Evolutionary conservation across 2,329 filamentous ascomycete genomes (phyloP).

Genomic region (Macrophomina phaseolina): DNA sequence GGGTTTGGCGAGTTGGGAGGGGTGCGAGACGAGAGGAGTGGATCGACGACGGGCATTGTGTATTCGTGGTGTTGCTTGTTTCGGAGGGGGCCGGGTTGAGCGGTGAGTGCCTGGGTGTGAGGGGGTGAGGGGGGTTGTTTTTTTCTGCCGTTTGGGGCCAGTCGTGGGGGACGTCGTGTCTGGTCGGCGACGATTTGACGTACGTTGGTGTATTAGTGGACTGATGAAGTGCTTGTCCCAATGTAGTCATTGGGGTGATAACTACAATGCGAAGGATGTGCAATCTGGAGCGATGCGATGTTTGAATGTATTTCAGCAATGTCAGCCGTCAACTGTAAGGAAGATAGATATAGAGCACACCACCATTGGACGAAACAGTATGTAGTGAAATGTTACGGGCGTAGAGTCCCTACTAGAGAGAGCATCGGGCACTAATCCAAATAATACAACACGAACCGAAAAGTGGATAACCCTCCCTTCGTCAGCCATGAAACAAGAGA

Average conservation of each 20-base stretch:
- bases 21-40: neutral
- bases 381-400: no score
- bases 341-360: no score
- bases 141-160: constrained; percentile 2
- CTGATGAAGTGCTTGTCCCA: no score
- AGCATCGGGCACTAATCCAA: neutral
- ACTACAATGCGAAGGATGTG: no score
- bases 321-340: no score
- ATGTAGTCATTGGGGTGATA: no score
- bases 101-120: neutral
- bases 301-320: no score
- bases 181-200: neutral
- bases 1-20: neutral
- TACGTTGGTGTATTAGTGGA: neutral
- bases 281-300: no score
- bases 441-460: neutral
- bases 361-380: no score
- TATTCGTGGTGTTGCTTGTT: neutral
- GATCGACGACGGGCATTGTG: constrained; percentile 11
- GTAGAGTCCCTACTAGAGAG: neutral
- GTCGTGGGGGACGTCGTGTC: neutral
- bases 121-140: constrained; percentile 2
- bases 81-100: neutral
- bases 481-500: neutral
- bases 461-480: neutral